Evolutionary conservation across 1,284 basidiomycete genomes (phyloP), one percentile per base, ranked within the genome.

Genomic region (Sporisorium graminicola): DNA sequence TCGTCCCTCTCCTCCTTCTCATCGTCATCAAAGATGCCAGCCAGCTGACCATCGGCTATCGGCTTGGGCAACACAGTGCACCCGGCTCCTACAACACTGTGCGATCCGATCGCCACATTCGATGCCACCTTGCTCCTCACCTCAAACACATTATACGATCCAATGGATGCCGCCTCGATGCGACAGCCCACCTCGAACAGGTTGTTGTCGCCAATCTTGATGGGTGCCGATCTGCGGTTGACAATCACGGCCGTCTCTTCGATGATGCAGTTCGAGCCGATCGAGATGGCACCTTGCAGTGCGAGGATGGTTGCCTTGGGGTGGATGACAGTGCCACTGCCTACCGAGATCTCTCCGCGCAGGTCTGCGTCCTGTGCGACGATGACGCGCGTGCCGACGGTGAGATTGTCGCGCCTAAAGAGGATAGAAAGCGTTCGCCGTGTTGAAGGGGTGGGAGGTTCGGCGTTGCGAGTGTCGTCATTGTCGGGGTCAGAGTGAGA

Each of bases 221-320:
- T 93, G n/a, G 92, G 46, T 13, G 44, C 46, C 1, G 42, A 42
- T 46, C 51, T 52, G 89, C 92, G 89, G 85, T 97, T 96, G 63
- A 95, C 91, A 69, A 98, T 91, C 76, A 94, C 91, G 2, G 90
- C 92, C 9, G 90, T 89, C 86, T 98, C 96, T 83, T 98, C 96
- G 58, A 99, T 90, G 79, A 98, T 93, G 84, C 94, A 95, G 60
- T 92, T 90, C 26, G 90, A 88, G 9, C 94, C 96, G 52, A 98
- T 92, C 50, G 93, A 88, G 72, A 98, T 94, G 3, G 94, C 91
- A 0, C 93, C 94, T 6, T 90, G 91, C 47, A 93, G 90, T 8
- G 94, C 94, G 71, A 95, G 92, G 72, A 98, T 92, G 31, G 92
- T 93, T 0, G 93, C 93, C 83, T 94, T 93, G 0, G 96, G 95